Conservation (phyloP, 2,329 filamentous ascomycete species). For the Cryphonectria naterciae region DNA sequence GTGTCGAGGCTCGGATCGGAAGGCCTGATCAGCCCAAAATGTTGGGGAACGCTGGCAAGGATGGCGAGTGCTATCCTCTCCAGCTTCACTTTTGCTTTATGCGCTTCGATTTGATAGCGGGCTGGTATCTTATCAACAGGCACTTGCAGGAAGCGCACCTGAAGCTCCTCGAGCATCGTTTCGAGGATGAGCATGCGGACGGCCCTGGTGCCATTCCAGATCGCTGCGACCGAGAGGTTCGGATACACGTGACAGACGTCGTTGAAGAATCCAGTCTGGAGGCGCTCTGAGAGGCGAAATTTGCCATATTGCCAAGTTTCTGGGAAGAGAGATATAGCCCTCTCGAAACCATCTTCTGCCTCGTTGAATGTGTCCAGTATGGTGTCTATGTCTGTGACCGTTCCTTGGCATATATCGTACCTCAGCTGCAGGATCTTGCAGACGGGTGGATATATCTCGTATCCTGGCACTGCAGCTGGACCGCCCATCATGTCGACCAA, state of each 20-base stretch:
- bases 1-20: constrained; percentile 40
- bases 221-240: constrained; percentile 48
- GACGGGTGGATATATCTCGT: constrained; percentile 49
- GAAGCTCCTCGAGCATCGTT: constrained; percentile 50
- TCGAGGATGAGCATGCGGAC: constrained; percentile 53
- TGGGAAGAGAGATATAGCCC: constrained; percentile 44
- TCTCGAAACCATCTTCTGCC: constrained; percentile 49
- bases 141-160: constrained; percentile 35
- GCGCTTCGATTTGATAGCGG: constrained; percentile 38
- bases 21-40: constrained; percentile 52
- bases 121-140: constrained; percentile 18
- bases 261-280: constrained; percentile 46
- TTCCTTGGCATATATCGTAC: constrained; percentile 49
- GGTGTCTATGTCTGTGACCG: constrained; percentile 43
- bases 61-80: constrained; percentile 47
- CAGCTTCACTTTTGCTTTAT: constrained; percentile 45
- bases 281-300: constrained; percentile 43
- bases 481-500: constrained; percentile 41
- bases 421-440: constrained; percentile 51
- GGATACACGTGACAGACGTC: constrained; percentile 51
- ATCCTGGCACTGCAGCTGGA: constrained; percentile 44
- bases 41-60: constrained; percentile 52
- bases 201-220: constrained; percentile 53
- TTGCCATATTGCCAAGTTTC: constrained; percentile 47
- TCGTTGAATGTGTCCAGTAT: constrained; percentile 45